These are phyloP conservation scores for Adansonia gregorii DNA, from an alignment of 441 rosid genomes.

Conservation along the genomic window DNA sequence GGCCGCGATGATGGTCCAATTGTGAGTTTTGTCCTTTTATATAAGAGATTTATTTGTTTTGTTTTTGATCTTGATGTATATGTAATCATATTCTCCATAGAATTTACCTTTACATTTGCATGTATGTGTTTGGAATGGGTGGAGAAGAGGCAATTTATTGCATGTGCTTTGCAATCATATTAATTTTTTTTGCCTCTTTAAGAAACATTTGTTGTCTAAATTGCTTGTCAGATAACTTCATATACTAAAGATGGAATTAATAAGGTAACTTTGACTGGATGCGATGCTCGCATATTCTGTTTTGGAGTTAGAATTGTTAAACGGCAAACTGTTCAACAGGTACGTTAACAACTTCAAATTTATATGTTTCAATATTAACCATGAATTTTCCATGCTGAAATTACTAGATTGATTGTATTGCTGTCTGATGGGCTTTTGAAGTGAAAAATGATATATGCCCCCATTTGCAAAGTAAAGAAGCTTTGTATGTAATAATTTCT, in stretches of 20 bases:
- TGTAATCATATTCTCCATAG: not conserved
- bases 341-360: constrained; percentile 30
- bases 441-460: not conserved
- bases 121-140: constrained; percentile 12
- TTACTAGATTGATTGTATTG: not conserved
- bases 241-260: constrained; percentile 77
- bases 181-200: not conserved
- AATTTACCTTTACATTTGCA: constrained; percentile 15
- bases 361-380: not conserved
- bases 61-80: not conserved
- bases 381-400: not conserved
- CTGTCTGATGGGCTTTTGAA: not conserved
- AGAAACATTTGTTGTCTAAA: not conserved
- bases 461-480: not conserved
- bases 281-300: constrained; percentile 83
- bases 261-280: constrained; percentile 71
- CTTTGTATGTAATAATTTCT: not conserved
- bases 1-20: not conserved
- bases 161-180: not conserved
- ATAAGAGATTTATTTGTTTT: not conserved
- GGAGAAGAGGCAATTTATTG: not conserved
- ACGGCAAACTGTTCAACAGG: constrained; percentile 90
- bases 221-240: constrained; percentile 61
- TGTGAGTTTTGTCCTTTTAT: constrained; percentile 55
- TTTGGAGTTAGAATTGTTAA: constrained; percentile 88